Evolutionary conservation across 306 rosid species (phyloP).

Genomic region (Rubus parviflorus): DNA sequence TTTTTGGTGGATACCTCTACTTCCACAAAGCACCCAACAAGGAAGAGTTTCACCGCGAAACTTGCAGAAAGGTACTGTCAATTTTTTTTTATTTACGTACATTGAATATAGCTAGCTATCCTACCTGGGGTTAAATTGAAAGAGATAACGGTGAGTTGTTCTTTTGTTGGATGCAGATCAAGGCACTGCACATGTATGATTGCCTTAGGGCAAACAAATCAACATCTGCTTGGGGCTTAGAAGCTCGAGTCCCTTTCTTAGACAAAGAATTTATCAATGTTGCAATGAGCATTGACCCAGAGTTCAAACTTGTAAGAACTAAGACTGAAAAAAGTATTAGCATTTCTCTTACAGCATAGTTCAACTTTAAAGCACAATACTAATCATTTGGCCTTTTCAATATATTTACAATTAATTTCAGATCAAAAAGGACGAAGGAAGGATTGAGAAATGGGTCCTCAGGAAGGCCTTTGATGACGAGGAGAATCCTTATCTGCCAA

Average conservation of each 20-base stretch:
- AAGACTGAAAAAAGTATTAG: not conserved
- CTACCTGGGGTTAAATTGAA: not conserved
- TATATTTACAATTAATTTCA: slow-evolving; percentile 27
- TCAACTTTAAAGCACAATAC: not conserved
- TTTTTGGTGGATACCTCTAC: slow-evolving; percentile 92
- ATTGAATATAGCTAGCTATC: not conserved
- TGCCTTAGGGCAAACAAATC: slow-evolving; percentile 91
- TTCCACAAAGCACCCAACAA: slow-evolving; percentile 98
- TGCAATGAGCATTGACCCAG: slow-evolving; percentile 90
- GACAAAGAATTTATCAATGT: slow-evolving; percentile 76
- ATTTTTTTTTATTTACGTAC: not conserved
- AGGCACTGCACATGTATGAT: slow-evolving; percentile 87
- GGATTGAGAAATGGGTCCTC: slow-evolving; percentile 86
- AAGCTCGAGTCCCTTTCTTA: slow-evolving; percentile 90
- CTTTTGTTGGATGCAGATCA: slow-evolving; percentile 54
- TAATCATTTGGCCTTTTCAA: slow-evolving; percentile 6
- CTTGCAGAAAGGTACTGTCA: slow-evolving; percentile 79
- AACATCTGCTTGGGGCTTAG: slow-evolving; percentile 94
- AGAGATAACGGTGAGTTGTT: not conserved
- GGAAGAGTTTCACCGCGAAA: slow-evolving; percentile 92
- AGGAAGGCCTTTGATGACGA: slow-evolving; percentile 95
- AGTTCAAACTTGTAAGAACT: slow-evolving; percentile 64
- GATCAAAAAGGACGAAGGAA: slow-evolving; percentile 73
- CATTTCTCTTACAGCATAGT: not conserved
- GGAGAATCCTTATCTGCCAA: slow-evolving; percentile 84